Percentiles rank a stretch among this genome's conserved stretches.
Evolutionary conservation across 257 asterid species (phyloP).

Genomic region (Solanum dulcamara): DNA sequence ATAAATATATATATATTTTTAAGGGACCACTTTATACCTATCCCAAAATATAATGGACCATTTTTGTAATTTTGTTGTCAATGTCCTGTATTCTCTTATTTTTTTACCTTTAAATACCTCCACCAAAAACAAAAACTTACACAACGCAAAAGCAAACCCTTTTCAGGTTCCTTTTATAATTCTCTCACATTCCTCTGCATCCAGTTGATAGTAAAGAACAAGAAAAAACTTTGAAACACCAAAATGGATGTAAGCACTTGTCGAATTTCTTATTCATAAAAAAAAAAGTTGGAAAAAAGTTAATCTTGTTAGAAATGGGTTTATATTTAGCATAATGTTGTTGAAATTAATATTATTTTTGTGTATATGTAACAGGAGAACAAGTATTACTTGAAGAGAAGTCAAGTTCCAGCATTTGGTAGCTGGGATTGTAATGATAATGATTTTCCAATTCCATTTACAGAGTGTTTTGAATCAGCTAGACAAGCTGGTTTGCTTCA

Average conservation of each 20-base stretch:
- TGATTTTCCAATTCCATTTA: neutral
- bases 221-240: neutral
- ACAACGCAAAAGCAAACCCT: neutral
- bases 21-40: neutral
- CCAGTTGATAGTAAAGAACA: neutral
- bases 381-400: conserved; percentile 1
- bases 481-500: neutral
- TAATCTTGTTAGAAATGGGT: neutral
- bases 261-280: too few species aligned
- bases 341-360: neutral
- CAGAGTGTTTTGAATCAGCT: conserved; percentile 11
- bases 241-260: neutral
- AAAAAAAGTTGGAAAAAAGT: too few species aligned
- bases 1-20: neutral
- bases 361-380: conserved; percentile 1
- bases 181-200: neutral
- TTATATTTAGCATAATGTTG: neutral
- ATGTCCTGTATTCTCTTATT: neutral
- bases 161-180: neutral
- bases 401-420: conserved; percentile 74
- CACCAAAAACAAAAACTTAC: neutral
- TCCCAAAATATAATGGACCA: neutral
- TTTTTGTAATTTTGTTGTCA: neutral
- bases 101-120: neutral
- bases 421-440: conserved; percentile 24